Evolutionary conservation across 495 filamentous ascomycete species (phyloP).

Genomic region (Patellaria atrata): DNA sequence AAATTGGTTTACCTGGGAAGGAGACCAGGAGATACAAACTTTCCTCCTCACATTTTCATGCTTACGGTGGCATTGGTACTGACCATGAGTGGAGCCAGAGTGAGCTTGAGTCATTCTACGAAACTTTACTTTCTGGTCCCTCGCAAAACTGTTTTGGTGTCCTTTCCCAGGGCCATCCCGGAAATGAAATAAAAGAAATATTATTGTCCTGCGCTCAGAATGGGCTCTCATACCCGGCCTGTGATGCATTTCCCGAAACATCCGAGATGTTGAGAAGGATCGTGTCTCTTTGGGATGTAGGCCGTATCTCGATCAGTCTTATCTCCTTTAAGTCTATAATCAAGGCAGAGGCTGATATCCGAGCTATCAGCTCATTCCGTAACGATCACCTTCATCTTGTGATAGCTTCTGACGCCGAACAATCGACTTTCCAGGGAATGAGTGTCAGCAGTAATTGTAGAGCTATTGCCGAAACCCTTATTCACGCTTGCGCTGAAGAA

Average conservation of each 20-base stretch:
- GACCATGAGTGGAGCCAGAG: slow-evolving; percentile 26
- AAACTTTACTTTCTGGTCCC: slow-evolving; percentile 19
- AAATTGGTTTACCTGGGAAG: slow-evolving; percentile 21
- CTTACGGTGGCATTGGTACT: slow-evolving; percentile 10
- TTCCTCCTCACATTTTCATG: slow-evolving; percentile 10
- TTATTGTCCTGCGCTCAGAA: slow-evolving; percentile 27
- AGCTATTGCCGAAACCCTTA: slow-evolving; percentile 39
- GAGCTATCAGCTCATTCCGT: slow-evolving; percentile 34
- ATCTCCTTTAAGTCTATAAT: slow-evolving; percentile 26
- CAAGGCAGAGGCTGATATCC: slow-evolving; percentile 30
- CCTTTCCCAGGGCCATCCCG: slow-evolving; percentile 32
- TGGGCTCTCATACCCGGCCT: slow-evolving; percentile 17
- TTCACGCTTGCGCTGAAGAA: slow-evolving; percentile 38
- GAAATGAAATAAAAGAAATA: slow-evolving; percentile 33
- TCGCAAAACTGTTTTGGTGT: slow-evolving; percentile 30
- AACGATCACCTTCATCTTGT: slow-evolving; percentile 28
- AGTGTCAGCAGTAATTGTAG: slow-evolving; percentile 35
- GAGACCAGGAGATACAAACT: slow-evolving; percentile 19
- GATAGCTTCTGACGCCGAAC: slow-evolving; percentile 30
- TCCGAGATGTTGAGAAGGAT: slow-evolving; percentile 29
- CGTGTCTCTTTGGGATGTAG: slow-evolving; percentile 31
- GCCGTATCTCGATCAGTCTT: slow-evolving; percentile 33
- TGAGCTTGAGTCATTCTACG: slow-evolving; percentile 36
- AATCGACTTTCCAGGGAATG: slow-evolving; percentile 22
- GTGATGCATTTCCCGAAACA: slow-evolving; percentile 35